Base-by-base conservation (phyloP, 306 rosid species). In the Alnus glutinosa region DNA sequence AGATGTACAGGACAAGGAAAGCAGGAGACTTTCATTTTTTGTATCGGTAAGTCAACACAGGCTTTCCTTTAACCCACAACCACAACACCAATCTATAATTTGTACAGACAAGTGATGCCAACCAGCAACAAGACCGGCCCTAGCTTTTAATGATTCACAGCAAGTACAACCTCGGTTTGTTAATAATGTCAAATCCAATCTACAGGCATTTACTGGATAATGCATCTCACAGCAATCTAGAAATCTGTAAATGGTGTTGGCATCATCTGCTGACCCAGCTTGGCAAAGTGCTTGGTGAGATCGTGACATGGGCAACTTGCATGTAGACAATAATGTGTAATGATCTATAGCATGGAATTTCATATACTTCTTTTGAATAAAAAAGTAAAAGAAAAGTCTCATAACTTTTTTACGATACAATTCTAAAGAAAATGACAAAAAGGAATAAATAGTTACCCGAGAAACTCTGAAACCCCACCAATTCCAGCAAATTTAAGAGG, bases 401-500 rank as follows among this genome's bases (percentile, higher is more conserved):
- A 34, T 34, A 70, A 69, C 30, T 2, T 55, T 77, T 49, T 63
- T 62, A 9, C 50, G 79, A 68, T 63, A 66, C 84, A 78, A 4
- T 54, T 61, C 47, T 52, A 61, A 54, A 77, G 77, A 59, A 47
- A 58, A 64, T 48, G 34, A 4, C 19, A 66, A 81, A 69, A 42
- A 34, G 44, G 83, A 77, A 51, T 48, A 72, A 77, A 78, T 37
- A 73, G 13, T 86, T 80, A 93, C 98, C 98, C 98, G 54, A 95
- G 98, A 83, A 95, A 95, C 79, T 93, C 98, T 6, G 93, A 93
- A 66, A 91, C 76, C 13, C 99, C 97, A 34, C 97, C 98, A 71
- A 95, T 91, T 78, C 99, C 98, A 49, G 98, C 94, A 87, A 93
- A 90, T 76, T 88, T 91, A 78, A 95, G 89, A 70, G 97, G 92